Base-by-base conservation (phyloP, 2,329 filamentous ascomycete genomes). In the Sporothrix inflata region DNA sequence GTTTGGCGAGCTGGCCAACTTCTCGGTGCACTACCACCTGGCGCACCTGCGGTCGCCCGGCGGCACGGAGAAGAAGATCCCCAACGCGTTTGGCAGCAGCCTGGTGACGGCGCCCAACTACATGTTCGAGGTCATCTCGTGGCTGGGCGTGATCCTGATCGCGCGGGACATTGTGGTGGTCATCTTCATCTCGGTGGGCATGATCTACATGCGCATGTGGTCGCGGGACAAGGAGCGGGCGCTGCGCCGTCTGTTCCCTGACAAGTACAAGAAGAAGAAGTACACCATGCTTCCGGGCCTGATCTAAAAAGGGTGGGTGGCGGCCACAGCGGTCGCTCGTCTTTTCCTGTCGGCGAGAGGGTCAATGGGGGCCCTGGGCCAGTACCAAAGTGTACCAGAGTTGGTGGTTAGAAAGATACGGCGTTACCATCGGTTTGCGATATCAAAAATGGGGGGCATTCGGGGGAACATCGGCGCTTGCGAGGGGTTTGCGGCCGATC, bases 91-190 rank as follows among this genome's bases (percentile, higher is more conserved):
- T 73, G 93, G 94, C 40, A 98, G 98, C 82, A 86, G 85, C 75
- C 83, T 93, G 47, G 95, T 99, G 69, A 99, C 96, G 14, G 97
- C 94, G 84, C 96, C 96, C 55, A 99, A 99, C 84, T 99, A 99
- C 85, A 89, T 97, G 85, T 98, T 97, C 77, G 96, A 99, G 83
- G 86, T 92, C 7, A 81, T 97, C 49, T 89, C 94, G 0, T 99
- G 96, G 96, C 77, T 92, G 40, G 94, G 94, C 34, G 86, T 98
- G 71, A 91, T 92, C 76, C 80, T 97, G 57, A 88, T 95, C 70
- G 94, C 90, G 77, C 91, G 93, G 78, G 94, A 91, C 83, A 91
- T 92, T 85, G 88, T 90, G 68, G 92, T 96, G 0, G 84, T 90
- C 19, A 76, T 97, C 24, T 98, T 98, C 82, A 90, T 92, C 74